Conservation (phyloP, 352 stramenopile species). For the Globisporangium cylindrosporum region DNA sequence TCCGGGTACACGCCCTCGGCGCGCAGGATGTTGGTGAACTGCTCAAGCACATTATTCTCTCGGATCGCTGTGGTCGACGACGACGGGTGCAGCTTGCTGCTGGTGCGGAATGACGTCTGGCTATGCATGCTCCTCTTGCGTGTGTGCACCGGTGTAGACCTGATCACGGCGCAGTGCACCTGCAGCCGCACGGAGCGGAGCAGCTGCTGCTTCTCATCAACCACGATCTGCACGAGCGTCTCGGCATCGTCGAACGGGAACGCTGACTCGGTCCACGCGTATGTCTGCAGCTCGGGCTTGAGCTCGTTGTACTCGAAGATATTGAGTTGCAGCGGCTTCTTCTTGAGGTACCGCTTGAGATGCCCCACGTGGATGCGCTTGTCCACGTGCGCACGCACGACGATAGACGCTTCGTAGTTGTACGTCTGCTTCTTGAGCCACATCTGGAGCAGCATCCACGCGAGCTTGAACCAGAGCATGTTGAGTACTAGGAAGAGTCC, state of each 20-base stretch:
- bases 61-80: conserved; percentile 34
- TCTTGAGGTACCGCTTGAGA: conserved; percentile 39
- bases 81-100: conserved; percentile 39
- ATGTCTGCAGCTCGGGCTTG: conserved; percentile 63
- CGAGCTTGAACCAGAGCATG: conserved; percentile 56
- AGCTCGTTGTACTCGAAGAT: conserved; percentile 40
- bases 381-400: conserved; percentile 78
- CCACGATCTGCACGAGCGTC: conserved; percentile 81
- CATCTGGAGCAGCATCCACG: conserved; percentile 56
- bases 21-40: conserved; percentile 58
- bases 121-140: conserved; percentile 23
- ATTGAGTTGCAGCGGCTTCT: conserved; percentile 31
- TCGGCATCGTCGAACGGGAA: conserved; percentile 85
- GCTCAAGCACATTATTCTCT: conserved; percentile 64
- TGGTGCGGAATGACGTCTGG: conserved; percentile 27
- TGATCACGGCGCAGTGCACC: conserved; percentile 50
- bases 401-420: conserved; percentile 84
- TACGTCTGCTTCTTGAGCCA: conserved; percentile 41
- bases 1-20: conserved; percentile 62
- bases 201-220: conserved; percentile 60
- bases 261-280: conserved; percentile 73
- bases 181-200: conserved; percentile 63
- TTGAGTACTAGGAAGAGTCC: conserved; percentile 84
- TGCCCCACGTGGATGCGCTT: conserved; percentile 55
- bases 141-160: conserved; percentile 43